Evolutionary conservation across 2,329 filamentous ascomycete species (phyloP).

Genomic region (Ceratocystis eucalypticola): DNA sequence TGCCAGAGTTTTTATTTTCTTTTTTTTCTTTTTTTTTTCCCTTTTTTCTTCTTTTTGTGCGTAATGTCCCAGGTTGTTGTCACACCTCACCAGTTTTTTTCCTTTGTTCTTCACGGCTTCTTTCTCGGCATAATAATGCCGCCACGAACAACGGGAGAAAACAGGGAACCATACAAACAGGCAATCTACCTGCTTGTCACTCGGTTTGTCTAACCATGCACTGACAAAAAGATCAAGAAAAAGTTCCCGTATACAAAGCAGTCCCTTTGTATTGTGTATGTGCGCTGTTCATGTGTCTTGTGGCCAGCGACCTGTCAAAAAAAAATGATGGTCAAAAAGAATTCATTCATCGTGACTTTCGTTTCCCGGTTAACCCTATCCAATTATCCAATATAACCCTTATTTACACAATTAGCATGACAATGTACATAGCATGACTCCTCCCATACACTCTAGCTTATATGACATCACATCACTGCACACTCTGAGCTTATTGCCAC

Average conservation of each 20-base stretch:
- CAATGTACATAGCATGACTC: neutral
- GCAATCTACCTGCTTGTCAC: too few relatives aligned
- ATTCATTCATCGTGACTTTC: neutral
- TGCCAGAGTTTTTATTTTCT: too few relatives aligned
- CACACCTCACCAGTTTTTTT: neutral
- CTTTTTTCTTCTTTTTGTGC: neutral
- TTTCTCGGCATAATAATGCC: neutral
- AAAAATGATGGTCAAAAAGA: neutral
- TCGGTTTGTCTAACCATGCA: too few relatives aligned
- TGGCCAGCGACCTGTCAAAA: neutral
- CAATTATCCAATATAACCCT: neutral
- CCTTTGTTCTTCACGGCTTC: neutral
- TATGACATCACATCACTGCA: slow-evolving; percentile 11
- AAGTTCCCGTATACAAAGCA: neutral
- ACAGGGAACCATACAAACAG: too few relatives aligned
- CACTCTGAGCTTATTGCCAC: slow-evolving; percentile 17
- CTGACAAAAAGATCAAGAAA: too few relatives aligned
- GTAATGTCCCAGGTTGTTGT: neutral
- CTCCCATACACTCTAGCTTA: neutral
- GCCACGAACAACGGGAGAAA: too few relatives aligned
- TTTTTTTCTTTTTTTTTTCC: neutral
- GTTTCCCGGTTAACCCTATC: neutral
- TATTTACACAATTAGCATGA: neutral
- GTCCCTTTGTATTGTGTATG: neutral
- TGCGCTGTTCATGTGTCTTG: neutral